Evolutionary conservation across 2,329 filamentous ascomycete genomes (phyloP).

Genomic region (Phialophora verrucosa): DNA sequence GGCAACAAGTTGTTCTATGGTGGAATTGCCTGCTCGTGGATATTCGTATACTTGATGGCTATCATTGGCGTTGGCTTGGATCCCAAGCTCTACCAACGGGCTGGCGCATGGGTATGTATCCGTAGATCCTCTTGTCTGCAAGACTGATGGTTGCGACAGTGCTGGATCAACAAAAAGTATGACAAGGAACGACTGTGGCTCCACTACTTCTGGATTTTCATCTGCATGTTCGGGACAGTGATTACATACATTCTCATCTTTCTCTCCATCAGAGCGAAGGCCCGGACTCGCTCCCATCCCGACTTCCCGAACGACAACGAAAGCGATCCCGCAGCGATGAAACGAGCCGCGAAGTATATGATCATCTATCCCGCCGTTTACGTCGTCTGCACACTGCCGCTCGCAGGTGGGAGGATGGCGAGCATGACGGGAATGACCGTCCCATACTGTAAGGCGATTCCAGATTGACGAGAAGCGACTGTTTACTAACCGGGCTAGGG

Average conservation of each 20-base stretch:
- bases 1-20: conserved; percentile 53
- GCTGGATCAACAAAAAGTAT: conserved; percentile 55
- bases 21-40: conserved; percentile 54
- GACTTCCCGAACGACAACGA: conserved; percentile 45
- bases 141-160: conserved; percentile 45
- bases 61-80: conserved; percentile 54
- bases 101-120: conserved; percentile 57
- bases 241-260: conserved; percentile 54
- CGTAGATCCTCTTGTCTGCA: not conserved
- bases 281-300: conserved; percentile 8
- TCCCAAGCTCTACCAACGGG: conserved; percentile 53
- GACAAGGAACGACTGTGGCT: conserved; percentile 56
- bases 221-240: conserved; percentile 59
- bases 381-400: conserved; percentile 67
- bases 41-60: conserved; percentile 53
- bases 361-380: conserved; percentile 60
- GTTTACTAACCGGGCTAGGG: conserved; percentile 6
- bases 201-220: conserved; percentile 62
- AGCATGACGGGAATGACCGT: conserved; percentile 45
- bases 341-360: conserved; percentile 55
- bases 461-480: conserved; percentile 43
- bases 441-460: conserved; percentile 41
- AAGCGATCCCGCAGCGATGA: conserved; percentile 46
- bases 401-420: conserved; percentile 58
- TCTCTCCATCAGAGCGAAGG: conserved; percentile 19